Evolutionary conservation across 345 rosid genomes (phyloP).

Genomic region (Arabis hirsuta): DNA sequence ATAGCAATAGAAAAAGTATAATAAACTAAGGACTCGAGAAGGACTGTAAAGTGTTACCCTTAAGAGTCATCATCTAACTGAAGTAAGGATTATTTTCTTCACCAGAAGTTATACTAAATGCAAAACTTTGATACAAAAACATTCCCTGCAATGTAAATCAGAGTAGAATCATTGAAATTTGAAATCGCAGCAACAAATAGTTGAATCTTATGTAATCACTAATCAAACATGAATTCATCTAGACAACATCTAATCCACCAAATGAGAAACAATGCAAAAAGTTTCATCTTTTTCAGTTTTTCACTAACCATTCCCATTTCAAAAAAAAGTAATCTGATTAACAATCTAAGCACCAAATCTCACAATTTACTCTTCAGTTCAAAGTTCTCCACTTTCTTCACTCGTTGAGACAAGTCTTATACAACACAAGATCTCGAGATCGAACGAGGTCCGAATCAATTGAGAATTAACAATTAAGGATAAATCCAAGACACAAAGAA

Average conservation of each 20-base stretch:
- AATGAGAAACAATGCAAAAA: conserved; percentile 16
- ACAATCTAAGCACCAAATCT: conserved; percentile 13
- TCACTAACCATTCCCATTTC: background rate
- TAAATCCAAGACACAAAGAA: background rate
- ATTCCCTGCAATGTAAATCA: conserved; percentile 41
- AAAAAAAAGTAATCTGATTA: background rate
- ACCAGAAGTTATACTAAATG: conserved; percentile 32
- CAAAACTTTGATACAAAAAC: conserved; percentile 35
- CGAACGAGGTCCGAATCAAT: background rate
- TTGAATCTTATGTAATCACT: conserved; percentile 12
- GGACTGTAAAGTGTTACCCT: conserved; percentile 39
- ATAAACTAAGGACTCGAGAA: conserved; percentile 36
- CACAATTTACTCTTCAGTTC: conserved; percentile 14
- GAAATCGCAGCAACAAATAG: conserved; percentile 12
- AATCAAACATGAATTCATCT: conserved; percentile 2
- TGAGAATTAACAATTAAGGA: background rate
- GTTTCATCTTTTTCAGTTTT: background rate
- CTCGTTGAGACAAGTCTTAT: conserved; percentile 7
- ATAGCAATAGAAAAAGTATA: background rate
- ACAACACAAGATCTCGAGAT: conserved; percentile 21
- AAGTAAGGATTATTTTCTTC: conserved; percentile 31
- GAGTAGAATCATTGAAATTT: conserved; percentile 24
- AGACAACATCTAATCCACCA: background rate
- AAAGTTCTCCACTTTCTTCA: conserved; percentile 5
- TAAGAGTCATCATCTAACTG: conserved; percentile 35